Conservation (phyloP, 1,284 basidiomycete species). For the Cutaneotrichosporon daszewskae region DNA sequence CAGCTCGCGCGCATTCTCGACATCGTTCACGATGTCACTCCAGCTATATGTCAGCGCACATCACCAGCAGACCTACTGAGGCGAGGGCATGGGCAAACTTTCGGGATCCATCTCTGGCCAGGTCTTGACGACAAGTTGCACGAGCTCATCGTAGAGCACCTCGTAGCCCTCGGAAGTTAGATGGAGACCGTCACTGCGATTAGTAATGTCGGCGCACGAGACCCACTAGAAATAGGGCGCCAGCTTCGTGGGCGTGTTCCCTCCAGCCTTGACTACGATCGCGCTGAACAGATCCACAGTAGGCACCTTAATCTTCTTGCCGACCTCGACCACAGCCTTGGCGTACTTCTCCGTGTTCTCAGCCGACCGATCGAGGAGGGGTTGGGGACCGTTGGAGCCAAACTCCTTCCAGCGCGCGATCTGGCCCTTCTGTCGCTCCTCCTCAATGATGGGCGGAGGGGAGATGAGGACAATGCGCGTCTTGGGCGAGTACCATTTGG, state of each 20-base stretch:
- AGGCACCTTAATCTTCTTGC: slow-evolving; percentile 53
- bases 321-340: slow-evolving; percentile 54
- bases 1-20: no score
- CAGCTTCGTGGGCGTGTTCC: slow-evolving; percentile 52
- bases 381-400: slow-evolving; percentile 27
- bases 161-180: slow-evolving; percentile 64
- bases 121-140: slow-evolving; percentile 54
- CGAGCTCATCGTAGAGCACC: slow-evolving; percentile 62
- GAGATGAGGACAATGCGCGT: slow-evolving; percentile 75
- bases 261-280: slow-evolving; percentile 62
- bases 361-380: slow-evolving; percentile 56
- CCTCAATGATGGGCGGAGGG: slow-evolving; percentile 71
- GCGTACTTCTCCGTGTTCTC: slow-evolving; percentile 63
- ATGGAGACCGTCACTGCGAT: slow-evolving; percentile 65
- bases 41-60: no score
- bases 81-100: slow-evolving; percentile 30
- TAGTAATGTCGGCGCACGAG: background rate
- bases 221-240: slow-evolving; percentile 39
- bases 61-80: slow-evolving; percentile 39
- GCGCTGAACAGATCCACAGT: slow-evolving; percentile 65
- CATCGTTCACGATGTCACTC: no score
- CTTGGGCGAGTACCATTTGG: slow-evolving; percentile 62
- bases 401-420: slow-evolving; percentile 45
- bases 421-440: slow-evolving; percentile 35
- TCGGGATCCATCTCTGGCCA: slow-evolving; percentile 62